phyloP scores from a whole-genome alignment of 768 basidiomycete species.

The Cyclocybe aegerita region DNA sequence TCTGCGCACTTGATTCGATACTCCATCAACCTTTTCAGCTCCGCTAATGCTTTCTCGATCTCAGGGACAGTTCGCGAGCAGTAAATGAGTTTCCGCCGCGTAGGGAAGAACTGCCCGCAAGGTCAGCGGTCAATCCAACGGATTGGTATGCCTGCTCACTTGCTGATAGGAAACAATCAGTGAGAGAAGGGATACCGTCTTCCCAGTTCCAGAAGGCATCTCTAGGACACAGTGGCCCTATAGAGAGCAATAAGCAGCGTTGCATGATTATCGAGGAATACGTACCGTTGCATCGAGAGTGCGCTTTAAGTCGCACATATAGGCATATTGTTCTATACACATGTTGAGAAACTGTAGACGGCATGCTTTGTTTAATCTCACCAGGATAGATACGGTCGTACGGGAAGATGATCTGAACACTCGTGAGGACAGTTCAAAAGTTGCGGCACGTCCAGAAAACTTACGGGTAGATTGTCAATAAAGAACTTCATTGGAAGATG shows the following conservation, averaged over 20 bases:
- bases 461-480: slow-evolving; percentile 79
- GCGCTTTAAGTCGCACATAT: slow-evolving; percentile 98
- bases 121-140: slow-evolving; percentile 3
- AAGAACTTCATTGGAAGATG: slow-evolving; percentile 66
- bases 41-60: slow-evolving; percentile 96
- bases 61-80: slow-evolving; percentile 99
- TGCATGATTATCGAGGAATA: slow-evolving; percentile 1
- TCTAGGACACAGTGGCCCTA: slow-evolving; percentile 99
- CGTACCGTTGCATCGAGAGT: slow-evolving; percentile 90
- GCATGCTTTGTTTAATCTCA: slow-evolving; percentile 29
- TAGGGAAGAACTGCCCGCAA: slow-evolving; percentile 79
- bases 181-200: slow-evolving; percentile 94
- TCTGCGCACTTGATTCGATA: slow-evolving; percentile 79
- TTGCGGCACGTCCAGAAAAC: slow-evolving; percentile 14
- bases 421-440: slow-evolving; percentile 4
- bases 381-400: slow-evolving; percentile 97
- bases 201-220: slow-evolving; percentile 99
- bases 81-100: slow-evolving; percentile 92
- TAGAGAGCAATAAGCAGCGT: slow-evolving; percentile 2
- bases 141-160: slow-evolving; percentile 36
- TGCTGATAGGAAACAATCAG: slow-evolving; percentile 98
- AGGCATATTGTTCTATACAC: slow-evolving; percentile 90
- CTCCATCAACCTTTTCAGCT: slow-evolving; percentile 90
- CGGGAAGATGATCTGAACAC: slow-evolving; percentile 77
- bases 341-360: not conserved